A percentile compares a stretch with the other conserved stretches of the same genome.
Conservation (phyloP, 2,329 filamentous ascomycete species). For the Colletotrichum camelliae region DNA sequence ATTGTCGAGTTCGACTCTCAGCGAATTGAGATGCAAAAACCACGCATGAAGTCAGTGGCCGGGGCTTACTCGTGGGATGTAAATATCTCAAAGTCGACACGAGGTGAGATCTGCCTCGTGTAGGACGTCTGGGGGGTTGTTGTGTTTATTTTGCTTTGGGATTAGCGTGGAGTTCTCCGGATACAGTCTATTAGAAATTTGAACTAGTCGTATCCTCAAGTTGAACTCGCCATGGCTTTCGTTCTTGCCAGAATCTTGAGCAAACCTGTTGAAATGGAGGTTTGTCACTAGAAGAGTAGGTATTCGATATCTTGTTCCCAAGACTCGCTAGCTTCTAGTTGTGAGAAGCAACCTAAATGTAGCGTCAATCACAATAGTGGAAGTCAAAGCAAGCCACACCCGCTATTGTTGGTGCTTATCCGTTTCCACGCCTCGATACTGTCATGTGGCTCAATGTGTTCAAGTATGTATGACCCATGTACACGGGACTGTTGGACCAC, state of each 20-base stretch:
- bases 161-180: not conserved
- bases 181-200: rapidly evolving
- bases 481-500: rapidly evolving
- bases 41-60: not conserved
- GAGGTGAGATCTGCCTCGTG: not conserved
- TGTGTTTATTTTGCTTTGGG: not conserved
- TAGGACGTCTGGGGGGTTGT: rapidly evolving
- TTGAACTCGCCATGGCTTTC: not conserved
- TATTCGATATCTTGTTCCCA: not conserved
- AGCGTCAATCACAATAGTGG: not conserved
- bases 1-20: not conserved
- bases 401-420: not conserved
- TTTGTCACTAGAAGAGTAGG: not conserved
- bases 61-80: not conserved
- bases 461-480: not conserved
- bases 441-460: not conserved
- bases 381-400: not conserved
- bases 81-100: not conserved
- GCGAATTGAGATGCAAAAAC: not conserved
- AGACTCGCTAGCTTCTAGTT: not conserved
- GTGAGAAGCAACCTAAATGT: not conserved
- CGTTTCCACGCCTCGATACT: not conserved
- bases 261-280: rapidly evolving
- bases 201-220: not conserved
- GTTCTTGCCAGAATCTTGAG: not conserved